Evolutionary conservation across 176 grass and related monocot genomes (phyloP), one percentile per base, ranked within the genome.

Genomic region (Urochloa ruziziensis): DNA sequence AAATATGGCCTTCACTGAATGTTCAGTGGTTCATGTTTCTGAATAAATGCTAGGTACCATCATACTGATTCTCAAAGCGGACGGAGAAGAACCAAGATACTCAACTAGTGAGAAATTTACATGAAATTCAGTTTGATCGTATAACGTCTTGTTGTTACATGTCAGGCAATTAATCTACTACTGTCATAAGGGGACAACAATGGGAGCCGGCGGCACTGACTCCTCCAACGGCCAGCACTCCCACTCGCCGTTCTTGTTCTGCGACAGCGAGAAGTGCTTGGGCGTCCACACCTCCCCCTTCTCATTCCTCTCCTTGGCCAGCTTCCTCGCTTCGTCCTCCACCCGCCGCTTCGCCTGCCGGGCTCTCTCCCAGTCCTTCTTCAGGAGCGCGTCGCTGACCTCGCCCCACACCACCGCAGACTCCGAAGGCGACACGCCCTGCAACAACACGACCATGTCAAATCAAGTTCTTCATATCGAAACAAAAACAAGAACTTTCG

Each of bases 321-420:
- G 86, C 76, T 10, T 88, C 91, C 96, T 99, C 13, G 90, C 87
- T 7, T 13, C 85, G 39, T 95, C 91, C 78, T 99, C 96, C 54
- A 99, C 78, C 34, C 21, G 70, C 7, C 85, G 73, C 85, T 99
- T 99, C 70, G 83, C 93, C 75, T 90, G 80, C 16, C 87, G 49
- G 4, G 93, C 91, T 73, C 34, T 92, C 48, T 86, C 91, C 96
- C 96, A 99, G 14, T 99, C 93, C 61, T 94, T 99, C 21, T 66
- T 74, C 80, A 96, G 61, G 16, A 99, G 85, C 3, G 89, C 87
- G 14, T 85, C 62, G 51, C 85, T 96, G 19, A 94, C 91, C 56
- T 99, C 87, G 34, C 87, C 81, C 96, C 96, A 99, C 12, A 96
- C 85, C 34, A 86, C 62, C 0, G 74, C 74, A 2, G 96, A 99